Evolutionary conservation across 2,329 filamentous ascomycete species (phyloP).

Genomic region (Triangularia verruculosa): DNA sequence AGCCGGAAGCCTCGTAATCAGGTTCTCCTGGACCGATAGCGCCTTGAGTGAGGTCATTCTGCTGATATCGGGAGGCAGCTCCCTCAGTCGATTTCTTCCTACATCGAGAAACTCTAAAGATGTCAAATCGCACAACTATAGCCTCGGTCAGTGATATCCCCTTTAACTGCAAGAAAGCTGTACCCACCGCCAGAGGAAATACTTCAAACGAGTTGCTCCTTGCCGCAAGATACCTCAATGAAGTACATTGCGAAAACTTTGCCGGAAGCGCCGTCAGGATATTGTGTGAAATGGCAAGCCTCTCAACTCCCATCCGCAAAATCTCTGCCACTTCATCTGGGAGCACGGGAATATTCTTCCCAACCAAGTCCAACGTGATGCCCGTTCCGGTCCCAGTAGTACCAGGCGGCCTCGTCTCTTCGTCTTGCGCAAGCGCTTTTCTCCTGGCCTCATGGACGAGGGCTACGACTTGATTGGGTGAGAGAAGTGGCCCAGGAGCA

Average conservation of each 20-base stretch:
- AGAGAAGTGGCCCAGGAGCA: conserved; percentile 40
- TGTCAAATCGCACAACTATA: conserved; percentile 75
- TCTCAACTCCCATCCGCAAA: conserved; percentile 69
- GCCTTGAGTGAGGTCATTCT: conserved; percentile 83
- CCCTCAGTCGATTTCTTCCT: conserved; percentile 77
- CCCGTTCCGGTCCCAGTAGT: conserved; percentile 60
- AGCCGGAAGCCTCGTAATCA: conserved; percentile 76
- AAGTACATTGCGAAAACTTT: conserved; percentile 70
- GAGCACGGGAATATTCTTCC: conserved; percentile 66
- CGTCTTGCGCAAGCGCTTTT: conserved; percentile 61
- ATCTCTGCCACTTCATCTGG: conserved; percentile 71
- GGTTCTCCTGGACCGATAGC: conserved; percentile 82
- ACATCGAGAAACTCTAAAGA: conserved; percentile 89
- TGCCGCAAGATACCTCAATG: conserved; percentile 74
- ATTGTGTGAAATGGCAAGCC: conserved; percentile 76
- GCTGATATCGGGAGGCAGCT: conserved; percentile 73
- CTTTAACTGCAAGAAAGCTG: neutral
- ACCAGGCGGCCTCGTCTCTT: conserved; percentile 48
- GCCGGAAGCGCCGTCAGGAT: conserved; percentile 63
- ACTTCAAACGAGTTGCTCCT: conserved; percentile 68
- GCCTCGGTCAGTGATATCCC: neutral
- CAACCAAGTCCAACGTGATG: conserved; percentile 73
- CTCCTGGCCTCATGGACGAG: conserved; percentile 65
- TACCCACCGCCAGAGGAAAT: conserved; percentile 52
- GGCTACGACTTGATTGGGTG: conserved; percentile 60